Evolutionary conservation across 495 filamentous ascomycete genomes (phyloP).

Genomic region (Lophiostoma macrostomum): DNA sequence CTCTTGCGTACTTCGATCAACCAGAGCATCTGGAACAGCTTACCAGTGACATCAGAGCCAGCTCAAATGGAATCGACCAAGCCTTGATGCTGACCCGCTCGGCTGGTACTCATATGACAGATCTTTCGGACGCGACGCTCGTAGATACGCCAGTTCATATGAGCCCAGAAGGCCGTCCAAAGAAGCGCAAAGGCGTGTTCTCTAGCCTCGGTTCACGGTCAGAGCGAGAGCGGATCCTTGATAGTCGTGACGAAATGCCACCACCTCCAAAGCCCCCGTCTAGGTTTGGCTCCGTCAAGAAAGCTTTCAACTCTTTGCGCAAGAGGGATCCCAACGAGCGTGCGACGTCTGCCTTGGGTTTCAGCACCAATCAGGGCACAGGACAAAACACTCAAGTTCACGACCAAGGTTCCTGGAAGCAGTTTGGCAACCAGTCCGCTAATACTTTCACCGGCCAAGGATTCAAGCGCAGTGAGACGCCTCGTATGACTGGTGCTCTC

Average conservation of each 20-base stretch:
- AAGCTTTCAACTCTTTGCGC: constrained; percentile 6
- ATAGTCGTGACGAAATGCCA: too few relatives aligned
- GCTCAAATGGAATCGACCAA: neutral
- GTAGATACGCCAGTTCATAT: too few relatives aligned
- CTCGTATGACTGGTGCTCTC: constrained; percentile 10
- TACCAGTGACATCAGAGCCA: neutral
- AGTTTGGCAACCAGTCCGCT: too few relatives aligned
- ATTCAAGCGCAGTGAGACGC: neutral
- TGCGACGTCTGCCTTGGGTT: neutral
- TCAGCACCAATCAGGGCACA: too few relatives aligned
- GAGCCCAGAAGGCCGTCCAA: too few relatives aligned
- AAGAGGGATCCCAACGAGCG: constrained; percentile 4
- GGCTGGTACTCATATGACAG: constrained; percentile 5
- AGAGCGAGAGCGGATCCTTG: too few relatives aligned
- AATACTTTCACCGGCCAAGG: neutral
- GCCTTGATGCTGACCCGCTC: neutral
- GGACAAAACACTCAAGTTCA: too few relatives aligned
- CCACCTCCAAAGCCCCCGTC: constrained; percentile 28
- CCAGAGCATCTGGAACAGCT: constrained; percentile 12
- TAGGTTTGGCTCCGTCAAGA: constrained; percentile 4
- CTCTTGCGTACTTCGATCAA: constrained; percentile 20
- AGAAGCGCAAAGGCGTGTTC: too few relatives aligned
- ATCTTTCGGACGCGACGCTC: neutral
- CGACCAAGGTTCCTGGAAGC: too few relatives aligned
- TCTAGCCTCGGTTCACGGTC: too few relatives aligned